Percentiles rank a stretch among this genome's conserved stretches.
phyloP scores from a whole-genome alignment of 2,329 filamentous ascomycete genomes.

The Paraphoma chrysanthemicola region DNA sequence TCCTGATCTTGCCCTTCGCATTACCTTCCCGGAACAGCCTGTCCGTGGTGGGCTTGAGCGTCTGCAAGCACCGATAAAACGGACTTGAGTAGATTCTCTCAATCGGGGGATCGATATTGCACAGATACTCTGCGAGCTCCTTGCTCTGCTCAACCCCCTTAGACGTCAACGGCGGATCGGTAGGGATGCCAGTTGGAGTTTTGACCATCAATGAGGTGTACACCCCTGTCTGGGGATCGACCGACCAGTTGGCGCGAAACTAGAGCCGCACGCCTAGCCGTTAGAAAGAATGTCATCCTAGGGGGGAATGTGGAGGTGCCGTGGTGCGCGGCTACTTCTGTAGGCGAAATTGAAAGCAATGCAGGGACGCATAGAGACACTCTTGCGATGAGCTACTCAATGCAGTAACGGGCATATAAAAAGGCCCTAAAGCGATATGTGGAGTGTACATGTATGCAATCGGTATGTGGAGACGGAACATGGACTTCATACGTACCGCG shows the following conservation, averaged over 20 bases:
- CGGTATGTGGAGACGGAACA: slow-evolving; percentile 8
- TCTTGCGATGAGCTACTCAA: slow-evolving; percentile 1
- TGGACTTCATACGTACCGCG: slow-evolving; percentile 53
- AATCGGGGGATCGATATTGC: slow-evolving; percentile 68
- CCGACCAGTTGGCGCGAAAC: slow-evolving; percentile 91
- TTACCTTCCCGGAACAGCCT: slow-evolving; percentile 37
- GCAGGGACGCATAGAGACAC: slow-evolving; percentile 10
- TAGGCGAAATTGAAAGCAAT: slow-evolving; percentile 7
- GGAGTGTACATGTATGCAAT: slow-evolving; percentile 11
- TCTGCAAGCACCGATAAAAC: slow-evolving; percentile 52
- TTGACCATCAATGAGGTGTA: slow-evolving; percentile 70
- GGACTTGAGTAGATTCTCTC: slow-evolving; percentile 73
- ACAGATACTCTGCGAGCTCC: slow-evolving; percentile 74
- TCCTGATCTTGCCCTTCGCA: slow-evolving; percentile 52
- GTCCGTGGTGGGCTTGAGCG: slow-evolving; percentile 47
- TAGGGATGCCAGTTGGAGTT: slow-evolving; percentile 85
- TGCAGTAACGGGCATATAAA: slow-evolving; percentile 10
- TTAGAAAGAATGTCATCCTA: slow-evolving; percentile 26
- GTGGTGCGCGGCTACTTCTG: slow-evolving; percentile 10
- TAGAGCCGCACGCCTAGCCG: slow-evolving; percentile 21
- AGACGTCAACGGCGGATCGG: slow-evolving; percentile 85
- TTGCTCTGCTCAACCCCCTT: slow-evolving; percentile 85
- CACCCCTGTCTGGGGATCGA: slow-evolving; percentile 78
- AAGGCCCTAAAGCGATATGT: slow-evolving; percentile 10
- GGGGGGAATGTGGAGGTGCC: slow-evolving; percentile 13